Percentiles rank a stretch among this genome's conserved stretches.
phyloP scores from a whole-genome alignment of 257 asterid genomes.

The Ilex asprella region DNA sequence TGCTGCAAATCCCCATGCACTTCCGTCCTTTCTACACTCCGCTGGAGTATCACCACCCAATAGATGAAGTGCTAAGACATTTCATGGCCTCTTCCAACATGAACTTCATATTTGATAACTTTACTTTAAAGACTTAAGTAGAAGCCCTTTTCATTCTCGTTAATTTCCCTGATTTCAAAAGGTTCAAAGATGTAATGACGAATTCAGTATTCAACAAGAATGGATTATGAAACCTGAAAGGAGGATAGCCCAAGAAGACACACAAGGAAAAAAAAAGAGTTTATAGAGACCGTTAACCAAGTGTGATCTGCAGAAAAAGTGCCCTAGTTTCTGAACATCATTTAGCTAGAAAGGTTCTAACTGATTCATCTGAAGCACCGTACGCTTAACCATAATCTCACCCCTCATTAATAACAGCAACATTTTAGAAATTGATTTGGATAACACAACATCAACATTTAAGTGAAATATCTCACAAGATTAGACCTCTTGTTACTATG shows the following conservation, averaged over 20 bases:
- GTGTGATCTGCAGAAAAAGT: background rate
- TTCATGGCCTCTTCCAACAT: conserved; percentile 16
- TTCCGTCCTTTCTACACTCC: conserved; percentile 25
- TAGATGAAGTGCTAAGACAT: conserved; percentile 29
- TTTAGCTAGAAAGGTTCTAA: background rate
- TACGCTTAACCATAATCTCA: background rate
- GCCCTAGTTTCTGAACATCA: background rate
- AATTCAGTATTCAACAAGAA: too few species aligned
- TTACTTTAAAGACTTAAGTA: background rate
- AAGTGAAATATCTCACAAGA: background rate
- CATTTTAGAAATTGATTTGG: background rate
- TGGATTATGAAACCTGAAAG: background rate
- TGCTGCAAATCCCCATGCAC: conserved; percentile 53
- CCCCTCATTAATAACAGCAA: background rate
- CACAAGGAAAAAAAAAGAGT: background rate
- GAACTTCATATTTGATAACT: background rate
- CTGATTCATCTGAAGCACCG: background rate
- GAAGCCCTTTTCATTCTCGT: background rate
- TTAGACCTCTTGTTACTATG: background rate
- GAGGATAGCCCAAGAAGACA: background rate
- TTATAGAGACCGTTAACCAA: background rate
- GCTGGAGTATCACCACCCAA: conserved; percentile 41
- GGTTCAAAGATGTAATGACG: too few species aligned
- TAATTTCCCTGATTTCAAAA: background rate
- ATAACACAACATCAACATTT: background rate